A percentile compares a stretch with the other conserved stretches of the same genome.
These are phyloP conservation scores for Ochetophila trinervis DNA, from an alignment of 306 rosid species.

Conservation along the genomic window DNA sequence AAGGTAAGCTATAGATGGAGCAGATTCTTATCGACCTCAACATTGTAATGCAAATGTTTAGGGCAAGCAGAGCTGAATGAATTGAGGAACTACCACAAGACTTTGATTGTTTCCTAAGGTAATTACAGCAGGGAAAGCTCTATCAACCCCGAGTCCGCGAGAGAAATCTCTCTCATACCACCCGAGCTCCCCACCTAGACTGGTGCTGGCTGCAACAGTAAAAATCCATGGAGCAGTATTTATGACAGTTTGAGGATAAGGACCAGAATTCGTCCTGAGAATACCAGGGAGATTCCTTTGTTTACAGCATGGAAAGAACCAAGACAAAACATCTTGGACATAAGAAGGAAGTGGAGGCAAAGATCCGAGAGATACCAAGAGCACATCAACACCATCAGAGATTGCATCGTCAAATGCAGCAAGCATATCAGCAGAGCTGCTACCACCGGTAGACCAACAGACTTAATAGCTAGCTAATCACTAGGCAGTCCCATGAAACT, in stretches of 20 bases:
- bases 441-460: conserved; percentile 56
- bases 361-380: conserved; percentile 56
- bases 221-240: conserved; percentile 62
- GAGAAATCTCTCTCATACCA: too few relatives aligned
- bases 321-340: conserved; percentile 47
- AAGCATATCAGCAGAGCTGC: conserved; percentile 58
- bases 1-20: too few relatives aligned
- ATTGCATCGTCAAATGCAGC: conserved; percentile 71
- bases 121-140: conserved; percentile 45
- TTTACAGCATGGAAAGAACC: conserved; percentile 60
- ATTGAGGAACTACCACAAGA: conserved; percentile 41
- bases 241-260: conserved; percentile 56
- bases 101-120: conserved; percentile 60
- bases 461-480: conserved; percentile 54
- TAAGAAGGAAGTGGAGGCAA: conserved; percentile 48
- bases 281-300: conserved; percentile 50
- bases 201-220: conserved; percentile 58
- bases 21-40: too few relatives aligned
- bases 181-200: too few relatives aligned
- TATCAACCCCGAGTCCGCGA: too few relatives aligned
- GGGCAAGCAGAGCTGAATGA: conserved; percentile 1
- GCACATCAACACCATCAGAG: conserved; percentile 49
- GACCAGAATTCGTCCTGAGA: conserved; percentile 63
- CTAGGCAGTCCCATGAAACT: conserved; percentile 47
- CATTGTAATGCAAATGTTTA: not conserved